Conservation (phyloP, 352 stramenopile species). For the Plasmopara muralis region DNA sequence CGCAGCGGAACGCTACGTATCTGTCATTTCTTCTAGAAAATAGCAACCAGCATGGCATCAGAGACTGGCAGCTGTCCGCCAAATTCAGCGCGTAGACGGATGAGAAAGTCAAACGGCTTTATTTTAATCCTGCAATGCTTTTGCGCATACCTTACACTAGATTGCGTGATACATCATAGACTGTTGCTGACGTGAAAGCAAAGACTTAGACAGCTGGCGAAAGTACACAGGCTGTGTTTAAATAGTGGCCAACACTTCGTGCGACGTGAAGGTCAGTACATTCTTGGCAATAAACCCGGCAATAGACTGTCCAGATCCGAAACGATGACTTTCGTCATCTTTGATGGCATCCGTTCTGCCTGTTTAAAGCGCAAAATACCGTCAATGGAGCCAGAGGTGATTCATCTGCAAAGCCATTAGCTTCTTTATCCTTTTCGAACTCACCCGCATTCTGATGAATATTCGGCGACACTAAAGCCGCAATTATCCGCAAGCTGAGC, state of each 20-base stretch:
- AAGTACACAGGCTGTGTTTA: background rate
- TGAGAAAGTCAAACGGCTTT: too few relatives aligned
- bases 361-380: background rate
- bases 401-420: background rate
- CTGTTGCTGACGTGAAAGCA: background rate
- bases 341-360: background rate
- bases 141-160: too few relatives aligned
- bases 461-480: too few relatives aligned
- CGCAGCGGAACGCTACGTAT: too few relatives aligned
- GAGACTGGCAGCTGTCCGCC: too few relatives aligned
- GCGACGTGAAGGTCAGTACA: background rate
- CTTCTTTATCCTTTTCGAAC: background rate
- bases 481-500: background rate
- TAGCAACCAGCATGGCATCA: too few relatives aligned
- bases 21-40: too few relatives aligned
- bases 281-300: background rate
- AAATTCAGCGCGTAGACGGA: too few relatives aligned
- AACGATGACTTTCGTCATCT: too few relatives aligned
- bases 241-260: background rate
- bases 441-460: background rate
- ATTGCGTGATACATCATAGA: background rate
- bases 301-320: background rate
- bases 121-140: too few relatives aligned
- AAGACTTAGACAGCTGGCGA: background rate
- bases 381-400: background rate